These are phyloP conservation scores for Phytophthora podocarpi DNA, from an alignment of 352 stramenopile species.

Conservation along the genomic window DNA sequence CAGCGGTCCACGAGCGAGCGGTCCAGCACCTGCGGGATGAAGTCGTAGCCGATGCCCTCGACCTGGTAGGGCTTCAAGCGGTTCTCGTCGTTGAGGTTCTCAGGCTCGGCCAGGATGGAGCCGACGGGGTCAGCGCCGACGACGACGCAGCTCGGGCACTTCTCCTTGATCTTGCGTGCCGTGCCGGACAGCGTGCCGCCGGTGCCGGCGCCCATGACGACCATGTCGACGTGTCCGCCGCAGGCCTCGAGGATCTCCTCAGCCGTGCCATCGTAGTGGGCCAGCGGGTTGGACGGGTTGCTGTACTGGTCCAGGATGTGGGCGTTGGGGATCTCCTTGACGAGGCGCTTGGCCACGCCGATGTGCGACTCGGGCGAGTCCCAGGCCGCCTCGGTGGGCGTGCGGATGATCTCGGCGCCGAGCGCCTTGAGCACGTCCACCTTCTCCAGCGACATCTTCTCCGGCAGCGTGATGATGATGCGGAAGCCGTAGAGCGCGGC, in stretches of 20 bases:
- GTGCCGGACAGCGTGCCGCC: slow-evolving; percentile 96
- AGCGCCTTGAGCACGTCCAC: slow-evolving; percentile 96
- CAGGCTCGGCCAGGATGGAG: slow-evolving; percentile 93
- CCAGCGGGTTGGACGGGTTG: slow-evolving; percentile 96
- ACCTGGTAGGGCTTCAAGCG: slow-evolving; percentile 93
- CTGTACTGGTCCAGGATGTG: slow-evolving; percentile 97
- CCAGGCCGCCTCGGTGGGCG: slow-evolving; percentile 94
- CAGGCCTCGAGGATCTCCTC: slow-evolving; percentile 95
- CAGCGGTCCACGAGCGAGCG: slow-evolving; percentile 93
- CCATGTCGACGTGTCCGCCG: slow-evolving; percentile 94
- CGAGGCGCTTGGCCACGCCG: slow-evolving; percentile 91
- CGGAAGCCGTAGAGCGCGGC: slow-evolving; percentile 97
- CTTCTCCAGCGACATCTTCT: slow-evolving; percentile 98
- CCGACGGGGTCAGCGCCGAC: slow-evolving; percentile 92
- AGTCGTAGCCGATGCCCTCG: slow-evolving; percentile 98
- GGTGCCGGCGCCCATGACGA: slow-evolving; percentile 95
- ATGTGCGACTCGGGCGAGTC: slow-evolving; percentile 97
- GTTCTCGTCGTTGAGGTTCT: slow-evolving; percentile 94
- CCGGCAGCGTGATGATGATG: slow-evolving; percentile 92
- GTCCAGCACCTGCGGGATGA: slow-evolving; percentile 96
- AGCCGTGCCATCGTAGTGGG: slow-evolving; percentile 96
- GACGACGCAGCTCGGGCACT: slow-evolving; percentile 83
- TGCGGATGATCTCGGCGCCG: slow-evolving; percentile 96
- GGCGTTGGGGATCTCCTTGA: slow-evolving; percentile 94
- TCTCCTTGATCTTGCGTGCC: slow-evolving; percentile 94